A percentile compares a stretch with the other conserved stretches of the same genome.
These are phyloP conservation scores for Berkeleyomyces rouxiae DNA, from an alignment of 2,329 filamentous ascomycete genomes.

Conservation along the genomic window DNA sequence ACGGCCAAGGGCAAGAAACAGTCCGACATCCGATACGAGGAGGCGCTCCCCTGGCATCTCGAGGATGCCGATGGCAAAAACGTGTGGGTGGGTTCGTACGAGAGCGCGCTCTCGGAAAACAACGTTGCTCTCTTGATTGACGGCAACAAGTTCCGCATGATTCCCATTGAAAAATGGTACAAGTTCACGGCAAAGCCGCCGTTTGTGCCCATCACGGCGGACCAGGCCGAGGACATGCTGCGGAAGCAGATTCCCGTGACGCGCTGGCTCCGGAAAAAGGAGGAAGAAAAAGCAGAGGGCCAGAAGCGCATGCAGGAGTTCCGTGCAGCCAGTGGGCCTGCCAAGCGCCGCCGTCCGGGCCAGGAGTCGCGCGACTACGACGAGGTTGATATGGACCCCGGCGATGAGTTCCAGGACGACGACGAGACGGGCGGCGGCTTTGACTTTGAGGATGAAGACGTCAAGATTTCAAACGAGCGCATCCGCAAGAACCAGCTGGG, in stretches of 20 bases:
- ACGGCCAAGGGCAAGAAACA: constrained; percentile 66
- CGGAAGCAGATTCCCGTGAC: constrained; percentile 59
- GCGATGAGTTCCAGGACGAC: constrained; percentile 71
- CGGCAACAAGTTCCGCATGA: constrained; percentile 57
- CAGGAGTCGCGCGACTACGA: constrained; percentile 38
- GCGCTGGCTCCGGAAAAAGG: constrained; percentile 62
- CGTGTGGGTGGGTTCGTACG: constrained; percentile 82
- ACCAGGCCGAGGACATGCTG: constrained; percentile 75
- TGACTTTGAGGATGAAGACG: constrained; percentile 64
- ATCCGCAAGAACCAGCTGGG: constrained; percentile 70
- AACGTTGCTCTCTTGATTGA: constrained; percentile 65
- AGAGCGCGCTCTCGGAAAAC: constrained; percentile 72
- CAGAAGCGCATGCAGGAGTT: constrained; percentile 42
- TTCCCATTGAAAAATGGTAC: constrained; percentile 94
- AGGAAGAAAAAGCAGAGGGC: constrained; percentile 36
- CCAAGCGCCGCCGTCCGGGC: constrained; percentile 6
- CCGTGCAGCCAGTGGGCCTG: constrained; percentile 9
- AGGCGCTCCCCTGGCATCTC: constrained; percentile 88
- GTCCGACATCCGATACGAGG: constrained; percentile 67
- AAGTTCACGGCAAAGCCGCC: constrained; percentile 66
- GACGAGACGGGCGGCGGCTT: constrained; percentile 66
- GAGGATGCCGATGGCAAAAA: constrained; percentile 95
- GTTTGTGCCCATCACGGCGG: constrained; percentile 61
- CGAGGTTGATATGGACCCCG: constrained; percentile 45
- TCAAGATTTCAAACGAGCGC: constrained; percentile 52